Evolutionary conservation across 2,329 filamentous ascomycete genomes (phyloP).

Genomic region (Epichloe hybrida): DNA sequence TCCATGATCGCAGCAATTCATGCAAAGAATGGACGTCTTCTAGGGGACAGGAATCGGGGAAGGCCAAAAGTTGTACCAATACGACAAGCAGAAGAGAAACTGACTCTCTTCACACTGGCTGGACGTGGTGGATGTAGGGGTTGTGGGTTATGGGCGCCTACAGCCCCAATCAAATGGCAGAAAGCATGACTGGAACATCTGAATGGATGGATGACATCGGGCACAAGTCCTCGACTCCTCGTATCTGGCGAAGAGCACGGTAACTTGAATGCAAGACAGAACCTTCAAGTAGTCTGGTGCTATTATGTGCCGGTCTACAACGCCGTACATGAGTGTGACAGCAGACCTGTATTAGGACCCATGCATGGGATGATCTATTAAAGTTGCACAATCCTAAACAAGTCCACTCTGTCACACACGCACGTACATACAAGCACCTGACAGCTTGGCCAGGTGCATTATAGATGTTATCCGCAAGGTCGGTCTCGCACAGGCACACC

Average conservation of each 20-base stretch:
- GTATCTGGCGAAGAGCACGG: too few species aligned
- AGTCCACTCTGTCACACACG: conserved; percentile 2
- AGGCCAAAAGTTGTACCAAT: too few species aligned
- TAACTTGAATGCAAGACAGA: neutral
- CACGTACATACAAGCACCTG: neutral
- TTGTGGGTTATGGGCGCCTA: conserved; percentile 20
- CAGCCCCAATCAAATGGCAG: conserved; percentile 18
- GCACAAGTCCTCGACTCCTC: neutral
- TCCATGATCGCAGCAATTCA: too few species aligned
- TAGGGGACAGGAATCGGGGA: too few species aligned
- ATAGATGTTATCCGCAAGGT: neutral
- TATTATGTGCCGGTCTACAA: neutral
- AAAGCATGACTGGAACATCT: neutral
- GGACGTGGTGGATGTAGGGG: conserved; percentile 5
- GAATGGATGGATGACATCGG: neutral
- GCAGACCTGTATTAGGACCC: neutral
- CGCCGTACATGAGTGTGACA: neutral
- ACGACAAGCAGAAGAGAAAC: neutral
- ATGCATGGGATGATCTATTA: neutral
- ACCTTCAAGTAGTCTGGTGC: neutral
- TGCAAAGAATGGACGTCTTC: too few species aligned
- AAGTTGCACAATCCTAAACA: conserved; percentile 1
- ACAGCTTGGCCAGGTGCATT: neutral
- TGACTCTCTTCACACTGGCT: conserved; percentile 1
- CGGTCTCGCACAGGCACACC: neutral